These are phyloP conservation scores for Xerocomus minutiporus DNA, from an alignment of 1,284 basidiomycete species.

Conservation along the genomic window DNA sequence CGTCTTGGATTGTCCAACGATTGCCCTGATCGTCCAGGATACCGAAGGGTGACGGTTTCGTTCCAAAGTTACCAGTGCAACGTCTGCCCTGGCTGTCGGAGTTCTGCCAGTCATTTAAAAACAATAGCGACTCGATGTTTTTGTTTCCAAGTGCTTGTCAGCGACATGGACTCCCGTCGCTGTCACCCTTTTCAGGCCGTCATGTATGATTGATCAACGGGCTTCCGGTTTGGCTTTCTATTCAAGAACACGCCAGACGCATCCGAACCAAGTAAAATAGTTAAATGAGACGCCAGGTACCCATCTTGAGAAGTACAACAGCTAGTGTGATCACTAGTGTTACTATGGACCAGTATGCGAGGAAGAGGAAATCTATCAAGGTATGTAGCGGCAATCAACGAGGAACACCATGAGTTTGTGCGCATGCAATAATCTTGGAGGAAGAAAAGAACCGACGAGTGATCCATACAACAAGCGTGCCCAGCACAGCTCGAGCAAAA, in stretches of 20 bases:
- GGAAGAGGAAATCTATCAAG: background rate
- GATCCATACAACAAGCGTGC: background rate
- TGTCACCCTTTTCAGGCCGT: too few species aligned
- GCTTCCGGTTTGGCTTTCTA: background rate
- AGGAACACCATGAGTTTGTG: background rate
- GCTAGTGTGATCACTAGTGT: background rate
- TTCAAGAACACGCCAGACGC: background rate
- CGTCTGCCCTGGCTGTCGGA: too few species aligned
- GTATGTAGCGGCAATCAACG: background rate
- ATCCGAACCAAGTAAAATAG: background rate
- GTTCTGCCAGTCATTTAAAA: too few species aligned
- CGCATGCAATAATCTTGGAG: background rate
- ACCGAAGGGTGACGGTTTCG: too few species aligned
- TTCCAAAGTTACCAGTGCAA: too few species aligned
- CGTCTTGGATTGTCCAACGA: too few species aligned
- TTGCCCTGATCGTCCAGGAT: too few species aligned
- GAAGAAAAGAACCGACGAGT: background rate
- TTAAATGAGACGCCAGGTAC: background rate
- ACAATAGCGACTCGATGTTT: too few species aligned
- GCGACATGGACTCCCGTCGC: too few species aligned
- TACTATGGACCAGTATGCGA: background rate
- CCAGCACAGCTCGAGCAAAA: background rate
- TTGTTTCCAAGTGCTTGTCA: too few species aligned
- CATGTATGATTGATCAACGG: too few species aligned
- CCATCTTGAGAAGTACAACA: background rate